Percentiles rank a stretch among this genome's conserved stretches.
Evolutionary conservation across 1,139 yeast genomes (phyloP).

Genomic region (Candida buenavistaensis): DNA sequence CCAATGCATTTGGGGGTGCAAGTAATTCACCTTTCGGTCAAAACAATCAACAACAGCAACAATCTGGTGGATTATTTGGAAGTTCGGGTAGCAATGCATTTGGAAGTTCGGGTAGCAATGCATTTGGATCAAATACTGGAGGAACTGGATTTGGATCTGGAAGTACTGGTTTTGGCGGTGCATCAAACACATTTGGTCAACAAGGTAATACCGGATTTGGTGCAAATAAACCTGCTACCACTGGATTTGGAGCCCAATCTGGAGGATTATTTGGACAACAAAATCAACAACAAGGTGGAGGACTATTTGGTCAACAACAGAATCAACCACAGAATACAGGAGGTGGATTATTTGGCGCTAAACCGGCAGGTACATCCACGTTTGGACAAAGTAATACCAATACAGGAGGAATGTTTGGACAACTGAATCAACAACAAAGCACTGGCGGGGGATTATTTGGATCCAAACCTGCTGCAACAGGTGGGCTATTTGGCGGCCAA

Average conservation of each 20-base stretch:
- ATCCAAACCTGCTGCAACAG: constrained; percentile 19
- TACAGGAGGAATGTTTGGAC: constrained; percentile 11
- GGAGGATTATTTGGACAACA: constrained; percentile 19
- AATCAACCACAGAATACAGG: constrained; percentile 12
- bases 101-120: constrained; percentile 14
- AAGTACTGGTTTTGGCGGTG: constrained; percentile 21
- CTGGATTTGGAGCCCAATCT: constrained; percentile 19
- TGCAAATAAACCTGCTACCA: constrained; percentile 19
- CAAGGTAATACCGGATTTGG: constrained; percentile 19
- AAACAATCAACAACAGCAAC: constrained; percentile 11
- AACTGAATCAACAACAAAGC: constrained; percentile 3
- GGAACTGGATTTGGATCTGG: constrained; percentile 14
- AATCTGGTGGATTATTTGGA: constrained; percentile 21
- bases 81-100: constrained; percentile 11
- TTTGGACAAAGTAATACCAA: constrained; percentile 14
- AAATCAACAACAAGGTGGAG: constrained; percentile 19
- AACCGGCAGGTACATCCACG: constrained; percentile 13
- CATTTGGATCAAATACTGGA: constrained; percentile 19
- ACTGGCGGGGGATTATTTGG: constrained; percentile 35
- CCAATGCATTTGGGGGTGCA: constrained; percentile 17
- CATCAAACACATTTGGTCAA: constrained; percentile 16
- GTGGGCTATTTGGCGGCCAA: constrained; percentile 20
- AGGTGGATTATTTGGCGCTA: constrained; percentile 26
- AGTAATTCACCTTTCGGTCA: constrained; percentile 15
- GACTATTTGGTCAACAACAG: constrained; percentile 30